Conservation (phyloP, 1,139 yeast genomes). For the Saccharomyces hybrid region DNA sequence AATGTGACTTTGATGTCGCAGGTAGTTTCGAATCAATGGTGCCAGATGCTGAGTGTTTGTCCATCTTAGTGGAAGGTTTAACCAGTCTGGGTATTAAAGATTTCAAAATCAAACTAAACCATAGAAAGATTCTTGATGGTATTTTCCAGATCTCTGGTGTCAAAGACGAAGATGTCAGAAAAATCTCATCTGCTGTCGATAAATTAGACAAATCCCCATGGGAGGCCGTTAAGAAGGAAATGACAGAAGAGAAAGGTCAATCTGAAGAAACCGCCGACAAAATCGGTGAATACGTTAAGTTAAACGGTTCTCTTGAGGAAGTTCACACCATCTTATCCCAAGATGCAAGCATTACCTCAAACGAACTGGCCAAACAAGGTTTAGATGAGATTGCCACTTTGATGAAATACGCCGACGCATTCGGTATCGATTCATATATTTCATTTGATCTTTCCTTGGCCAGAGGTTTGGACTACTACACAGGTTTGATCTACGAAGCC, state of each 20-base stretch:
- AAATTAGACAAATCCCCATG: conserved; percentile 92
- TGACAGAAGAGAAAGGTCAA: conserved; percentile 84
- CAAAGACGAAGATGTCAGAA: conserved; percentile 85
- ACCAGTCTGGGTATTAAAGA: conserved; percentile 75
- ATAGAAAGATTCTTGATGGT: conserved; percentile 92
- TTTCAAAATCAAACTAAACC: conserved; percentile 85
- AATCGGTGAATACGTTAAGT: conserved; percentile 85
- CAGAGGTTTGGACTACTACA: conserved; percentile 93
- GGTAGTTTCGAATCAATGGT: conserved; percentile 90
- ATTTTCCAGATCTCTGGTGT: conserved; percentile 94
- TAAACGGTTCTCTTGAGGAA: conserved; percentile 68
- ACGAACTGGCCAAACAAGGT: conserved; percentile 72
- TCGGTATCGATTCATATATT: conserved; percentile 53
- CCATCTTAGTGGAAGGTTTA: conserved; percentile 76
- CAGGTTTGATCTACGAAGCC: conserved; percentile 93
- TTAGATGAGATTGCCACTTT: conserved; percentile 68
- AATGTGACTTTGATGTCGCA: conserved; percentile 95
- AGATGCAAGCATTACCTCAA: conserved; percentile 51
- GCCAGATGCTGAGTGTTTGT: conserved; percentile 86
- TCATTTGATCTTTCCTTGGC: conserved; percentile 92
- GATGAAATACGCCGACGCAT: conserved; percentile 74
- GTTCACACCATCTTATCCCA: conserved; percentile 49
- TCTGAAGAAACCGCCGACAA: conserved; percentile 84
- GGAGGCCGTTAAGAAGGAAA: conserved; percentile 88
- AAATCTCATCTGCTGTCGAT: conserved; percentile 89